Evolutionary conservation across 2,329 filamentous ascomycete species (phyloP).

Genomic region (Neofusicoccum cordaticola): DNA sequence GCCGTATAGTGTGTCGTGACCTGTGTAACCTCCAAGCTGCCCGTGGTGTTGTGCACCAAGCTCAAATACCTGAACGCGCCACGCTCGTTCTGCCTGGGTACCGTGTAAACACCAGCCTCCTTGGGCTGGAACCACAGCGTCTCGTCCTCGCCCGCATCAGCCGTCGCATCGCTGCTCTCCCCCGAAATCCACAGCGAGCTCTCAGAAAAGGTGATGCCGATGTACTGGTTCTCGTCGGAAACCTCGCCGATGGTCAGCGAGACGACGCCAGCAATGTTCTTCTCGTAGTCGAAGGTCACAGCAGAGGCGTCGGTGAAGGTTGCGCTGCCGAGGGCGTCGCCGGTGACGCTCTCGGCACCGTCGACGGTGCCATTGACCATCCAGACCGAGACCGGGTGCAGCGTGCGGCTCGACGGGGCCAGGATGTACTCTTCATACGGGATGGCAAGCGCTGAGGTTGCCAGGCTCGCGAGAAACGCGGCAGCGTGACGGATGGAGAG

Average conservation of each 20-base stretch:
- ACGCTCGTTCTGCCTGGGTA: constrained; percentile 41
- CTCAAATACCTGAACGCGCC: constrained; percentile 49
- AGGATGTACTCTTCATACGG: constrained; percentile 43
- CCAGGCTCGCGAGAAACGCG: not conserved
- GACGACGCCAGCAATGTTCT: constrained; percentile 43
- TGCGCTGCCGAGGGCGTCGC: constrained; percentile 28
- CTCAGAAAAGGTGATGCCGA: constrained; percentile 44
- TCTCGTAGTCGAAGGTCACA: constrained; percentile 42
- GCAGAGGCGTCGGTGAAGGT: constrained; percentile 35
- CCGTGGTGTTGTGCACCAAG: constrained; percentile 24
- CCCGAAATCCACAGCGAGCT: constrained; percentile 50
- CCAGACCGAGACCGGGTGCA: constrained; percentile 37
- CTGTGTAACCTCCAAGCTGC: constrained; percentile 6
- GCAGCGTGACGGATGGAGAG: not conserved
- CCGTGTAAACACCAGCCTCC: constrained; percentile 40
- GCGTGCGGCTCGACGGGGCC: constrained; percentile 37
- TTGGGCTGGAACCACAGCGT: constrained; percentile 47
- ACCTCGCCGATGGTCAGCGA: constrained; percentile 3
- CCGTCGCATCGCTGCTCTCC: constrained; percentile 46
- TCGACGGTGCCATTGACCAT: constrained; percentile 41
- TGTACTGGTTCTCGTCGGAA: constrained; percentile 31
- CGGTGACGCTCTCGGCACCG: constrained; percentile 32
- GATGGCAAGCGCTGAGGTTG: constrained; percentile 19
- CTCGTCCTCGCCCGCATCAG: constrained; percentile 47
- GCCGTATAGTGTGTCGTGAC: constrained; percentile 15